Evolutionary conservation across 805 yeast species (phyloP).

Genomic region (Saccharomycopsis microspora): DNA sequence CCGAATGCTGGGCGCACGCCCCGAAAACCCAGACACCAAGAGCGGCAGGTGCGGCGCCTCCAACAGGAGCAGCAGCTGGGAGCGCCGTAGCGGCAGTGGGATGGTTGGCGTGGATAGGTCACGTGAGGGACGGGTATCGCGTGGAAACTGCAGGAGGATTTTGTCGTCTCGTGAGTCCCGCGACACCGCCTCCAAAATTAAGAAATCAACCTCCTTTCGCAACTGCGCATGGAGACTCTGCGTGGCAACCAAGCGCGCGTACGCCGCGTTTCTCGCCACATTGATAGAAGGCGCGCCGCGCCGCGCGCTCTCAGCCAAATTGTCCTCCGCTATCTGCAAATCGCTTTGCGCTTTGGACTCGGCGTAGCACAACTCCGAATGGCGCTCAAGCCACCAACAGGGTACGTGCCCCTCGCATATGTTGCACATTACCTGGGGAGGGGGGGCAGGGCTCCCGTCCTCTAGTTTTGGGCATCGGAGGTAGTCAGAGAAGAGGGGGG

Average conservation of each 20-base stretch:
- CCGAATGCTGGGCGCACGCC: slow-evolving; percentile 53
- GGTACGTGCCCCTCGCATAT: slow-evolving; percentile 89
- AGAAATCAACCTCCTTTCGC: slow-evolving; percentile 63
- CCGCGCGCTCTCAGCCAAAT: slow-evolving; percentile 37
- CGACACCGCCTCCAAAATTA: slow-evolving; percentile 48
- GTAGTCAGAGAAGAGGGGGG: slow-evolving; percentile 71
- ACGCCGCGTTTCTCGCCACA: no score
- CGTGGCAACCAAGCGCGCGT: slow-evolving; percentile 37
- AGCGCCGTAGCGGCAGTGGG: not conserved
- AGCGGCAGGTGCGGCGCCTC: slow-evolving; percentile 70
- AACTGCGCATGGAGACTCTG: slow-evolving; percentile 66
- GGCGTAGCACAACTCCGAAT: slow-evolving; percentile 74
- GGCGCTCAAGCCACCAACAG: slow-evolving; percentile 93
- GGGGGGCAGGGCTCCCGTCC: slow-evolving; percentile 60
- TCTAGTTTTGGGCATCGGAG: slow-evolving; percentile 36
- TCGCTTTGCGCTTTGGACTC: slow-evolving; percentile 78
- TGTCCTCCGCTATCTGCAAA: slow-evolving; percentile 66
- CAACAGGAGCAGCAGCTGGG: slow-evolving; percentile 6
- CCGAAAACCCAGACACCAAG: slow-evolving; percentile 51
- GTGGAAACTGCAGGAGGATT: no score
- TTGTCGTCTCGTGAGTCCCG: no score
- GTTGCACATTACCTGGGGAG: slow-evolving; percentile 73
- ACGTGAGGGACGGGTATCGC: not conserved
- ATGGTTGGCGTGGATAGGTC: not conserved
- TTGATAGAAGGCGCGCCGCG: no score